Conservation (phyloP, 345 rosid genomes). For the Ailanthus altissimus region DNA sequence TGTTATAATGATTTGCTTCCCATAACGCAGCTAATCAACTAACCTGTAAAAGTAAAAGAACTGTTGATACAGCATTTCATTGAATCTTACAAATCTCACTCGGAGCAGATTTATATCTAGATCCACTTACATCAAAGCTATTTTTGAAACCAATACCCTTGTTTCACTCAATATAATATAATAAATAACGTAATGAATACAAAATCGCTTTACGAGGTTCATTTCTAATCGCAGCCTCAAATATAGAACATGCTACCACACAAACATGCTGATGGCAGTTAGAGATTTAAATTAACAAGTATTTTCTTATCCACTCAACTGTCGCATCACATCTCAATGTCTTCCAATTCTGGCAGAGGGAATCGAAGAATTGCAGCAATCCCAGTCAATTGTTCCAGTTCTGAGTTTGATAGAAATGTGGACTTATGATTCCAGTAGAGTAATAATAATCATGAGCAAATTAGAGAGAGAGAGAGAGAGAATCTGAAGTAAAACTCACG, state of each 20-base stretch:
- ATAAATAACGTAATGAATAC: background rate
- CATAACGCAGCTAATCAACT: too few species aligned
- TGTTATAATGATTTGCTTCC: too few species aligned
- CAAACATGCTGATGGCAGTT: background rate
- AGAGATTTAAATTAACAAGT: background rate
- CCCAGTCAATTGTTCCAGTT: slow-evolving; percentile 80
- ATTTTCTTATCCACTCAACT: too few species aligned
- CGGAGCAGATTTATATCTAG: too few species aligned
- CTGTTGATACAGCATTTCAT: too few species aligned
- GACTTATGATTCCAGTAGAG: too few species aligned
- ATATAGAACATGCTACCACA: background rate
- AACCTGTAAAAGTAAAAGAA: too few species aligned
- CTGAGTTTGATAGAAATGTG: slow-evolving; percentile 41
- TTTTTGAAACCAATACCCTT: too few species aligned
- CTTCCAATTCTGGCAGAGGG: slow-evolving; percentile 94
- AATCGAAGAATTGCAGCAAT: slow-evolving; percentile 93
- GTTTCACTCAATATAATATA: background rate
- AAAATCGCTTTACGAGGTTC: too few species aligned
- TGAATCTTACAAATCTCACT: too few species aligned
- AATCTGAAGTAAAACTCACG: slow-evolving; percentile 47
- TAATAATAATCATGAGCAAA: background rate
- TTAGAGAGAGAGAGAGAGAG: background rate
- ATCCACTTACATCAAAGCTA: too few species aligned
- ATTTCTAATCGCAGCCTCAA: slow-evolving; percentile 7
- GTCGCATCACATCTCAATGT: slow-evolving; percentile 91